These are phyloP conservation scores for Claviceps sp. DNA, from an alignment of 2,329 filamentous ascomycete genomes.

Conservation along the genomic window DNA sequence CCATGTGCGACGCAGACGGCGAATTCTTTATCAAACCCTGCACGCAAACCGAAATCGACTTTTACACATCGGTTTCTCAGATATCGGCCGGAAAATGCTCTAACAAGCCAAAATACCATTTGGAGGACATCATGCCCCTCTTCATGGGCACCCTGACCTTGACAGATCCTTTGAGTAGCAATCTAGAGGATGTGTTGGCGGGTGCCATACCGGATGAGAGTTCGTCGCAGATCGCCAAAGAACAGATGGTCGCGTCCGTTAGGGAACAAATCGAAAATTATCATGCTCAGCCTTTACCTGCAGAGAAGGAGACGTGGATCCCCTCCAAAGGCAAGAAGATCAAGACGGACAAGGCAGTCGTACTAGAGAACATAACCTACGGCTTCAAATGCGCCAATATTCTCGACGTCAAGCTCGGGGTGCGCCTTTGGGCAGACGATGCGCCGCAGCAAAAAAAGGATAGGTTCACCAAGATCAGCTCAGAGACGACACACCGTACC, in stretches of 20 bases:
- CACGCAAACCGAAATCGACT: constrained; percentile 69
- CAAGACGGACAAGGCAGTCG: constrained; percentile 65
- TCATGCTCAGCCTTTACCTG: constrained; percentile 4
- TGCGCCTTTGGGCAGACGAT: constrained; percentile 71
- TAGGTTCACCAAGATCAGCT: constrained; percentile 46
- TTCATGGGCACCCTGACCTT: constrained; percentile 72
- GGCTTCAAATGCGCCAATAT: constrained; percentile 81
- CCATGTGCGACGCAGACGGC: constrained; percentile 71
- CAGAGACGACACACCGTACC: constrained; percentile 44
- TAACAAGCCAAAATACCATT: constrained; percentile 26
- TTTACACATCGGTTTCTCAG: constrained; percentile 50
- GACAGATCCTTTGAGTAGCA: constrained; percentile 36
- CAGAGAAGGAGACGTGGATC: constrained; percentile 25
- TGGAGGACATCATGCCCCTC: constrained; percentile 69
- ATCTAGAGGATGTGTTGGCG: constrained; percentile 34
- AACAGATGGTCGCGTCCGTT: constrained; percentile 21
- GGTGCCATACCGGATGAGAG: constrained; percentile 27
- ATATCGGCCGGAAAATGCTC: constrained; percentile 50
- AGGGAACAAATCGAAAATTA: constrained; percentile 18
- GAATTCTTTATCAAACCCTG: constrained; percentile 91
- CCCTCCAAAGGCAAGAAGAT: constrained; percentile 47
- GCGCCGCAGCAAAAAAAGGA: constrained; percentile 44
- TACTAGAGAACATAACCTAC: constrained; percentile 70
- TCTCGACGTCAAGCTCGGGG: constrained; percentile 82
- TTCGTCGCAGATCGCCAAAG: constrained; percentile 18